phyloP scores from a whole-genome alignment of 2,329 filamentous ascomycete species.

The Exophiala viscosa region DNA sequence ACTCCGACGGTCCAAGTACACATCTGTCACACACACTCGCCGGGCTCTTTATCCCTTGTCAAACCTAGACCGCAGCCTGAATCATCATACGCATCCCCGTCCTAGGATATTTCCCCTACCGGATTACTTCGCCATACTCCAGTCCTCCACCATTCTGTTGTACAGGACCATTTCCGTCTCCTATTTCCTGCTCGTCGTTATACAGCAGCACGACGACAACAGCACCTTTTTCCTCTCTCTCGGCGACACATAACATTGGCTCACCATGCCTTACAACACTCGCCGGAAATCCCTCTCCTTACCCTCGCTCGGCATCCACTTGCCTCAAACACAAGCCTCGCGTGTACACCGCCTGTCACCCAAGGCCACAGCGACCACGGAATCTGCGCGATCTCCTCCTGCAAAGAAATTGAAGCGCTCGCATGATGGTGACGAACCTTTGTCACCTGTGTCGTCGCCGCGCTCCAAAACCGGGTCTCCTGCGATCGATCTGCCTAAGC shows the following conservation, averaged over 20 bases:
- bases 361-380: constrained; percentile 56
- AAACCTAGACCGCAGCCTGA: constrained; percentile 23
- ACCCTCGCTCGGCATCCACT: constrained; percentile 85
- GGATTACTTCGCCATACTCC: constrained; percentile 10
- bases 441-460: constrained; percentile 34
- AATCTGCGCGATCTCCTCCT: constrained; percentile 54
- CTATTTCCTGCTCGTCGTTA: constrained; percentile 22
- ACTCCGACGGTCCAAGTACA: constrained; percentile 3
- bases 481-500: constrained; percentile 31
- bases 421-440: constrained; percentile 49
- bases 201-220: constrained; percentile 21
- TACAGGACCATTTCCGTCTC: constrained; percentile 14
- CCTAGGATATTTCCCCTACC: constrained; percentile 11
- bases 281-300: constrained; percentile 93
- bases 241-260: constrained; percentile 16
- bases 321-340: constrained; percentile 54
- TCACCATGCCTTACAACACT: constrained; percentile 85
- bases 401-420: constrained; percentile 76
- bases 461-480: constrained; percentile 41
- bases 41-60: constrained; percentile 5
- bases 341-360: constrained; percentile 57
- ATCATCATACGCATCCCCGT: constrained; percentile 20
- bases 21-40: constrained; percentile 12
- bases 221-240: constrained; percentile 11
- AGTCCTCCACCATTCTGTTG: constrained; percentile 11